Evolutionary conservation across 2,329 filamentous ascomycete species (phyloP).

Genomic region (Fusarium liriodendri): DNA sequence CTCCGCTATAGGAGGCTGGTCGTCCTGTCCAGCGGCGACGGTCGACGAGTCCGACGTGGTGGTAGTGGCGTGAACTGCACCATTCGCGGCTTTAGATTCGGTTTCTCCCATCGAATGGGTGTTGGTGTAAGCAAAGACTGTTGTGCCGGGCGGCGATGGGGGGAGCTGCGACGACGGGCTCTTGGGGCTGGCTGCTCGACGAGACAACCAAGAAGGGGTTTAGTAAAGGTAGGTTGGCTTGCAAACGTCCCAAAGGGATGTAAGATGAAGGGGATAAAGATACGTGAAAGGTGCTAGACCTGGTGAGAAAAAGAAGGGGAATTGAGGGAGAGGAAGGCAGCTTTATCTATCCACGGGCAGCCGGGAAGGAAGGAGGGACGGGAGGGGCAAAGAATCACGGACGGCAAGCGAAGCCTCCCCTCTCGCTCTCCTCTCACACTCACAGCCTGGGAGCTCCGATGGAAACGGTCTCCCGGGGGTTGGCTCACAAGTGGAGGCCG

Average conservation of each 20-base stretch:
- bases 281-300: slow-evolving; percentile 36
- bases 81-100: slow-evolving; percentile 52
- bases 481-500: not conserved
- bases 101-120: slow-evolving; percentile 57
- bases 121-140: slow-evolving; percentile 40
- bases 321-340: slow-evolving; percentile 17
- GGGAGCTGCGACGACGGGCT: slow-evolving; percentile 4
- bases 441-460: slow-evolving; percentile 4
- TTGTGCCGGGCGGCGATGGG: slow-evolving; percentile 13
- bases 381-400: slow-evolving; percentile 14
- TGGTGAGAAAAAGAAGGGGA: slow-evolving; percentile 27
- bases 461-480: slow-evolving; percentile 7
- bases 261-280: slow-evolving; percentile 22
- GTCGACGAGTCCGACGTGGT: slow-evolving; percentile 52
- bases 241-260: slow-evolving; percentile 5
- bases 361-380: slow-evolving; percentile 15
- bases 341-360: slow-evolving; percentile 35
- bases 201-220: slow-evolving; percentile 23
- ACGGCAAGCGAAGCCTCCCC: slow-evolving; percentile 3
- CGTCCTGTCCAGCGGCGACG: slow-evolving; percentile 48
- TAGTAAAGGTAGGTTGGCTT: slow-evolving; percentile 5
- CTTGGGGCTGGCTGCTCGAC: slow-evolving; percentile 13
- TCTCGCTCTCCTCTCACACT: slow-evolving; percentile 22
- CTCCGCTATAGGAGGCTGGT: slow-evolving; percentile 55
- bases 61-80: slow-evolving; percentile 53